These are phyloP conservation scores for Eimeria acervulina DNA, from an alignment of 169 alveolate species.

Conservation along the genomic window DNA sequence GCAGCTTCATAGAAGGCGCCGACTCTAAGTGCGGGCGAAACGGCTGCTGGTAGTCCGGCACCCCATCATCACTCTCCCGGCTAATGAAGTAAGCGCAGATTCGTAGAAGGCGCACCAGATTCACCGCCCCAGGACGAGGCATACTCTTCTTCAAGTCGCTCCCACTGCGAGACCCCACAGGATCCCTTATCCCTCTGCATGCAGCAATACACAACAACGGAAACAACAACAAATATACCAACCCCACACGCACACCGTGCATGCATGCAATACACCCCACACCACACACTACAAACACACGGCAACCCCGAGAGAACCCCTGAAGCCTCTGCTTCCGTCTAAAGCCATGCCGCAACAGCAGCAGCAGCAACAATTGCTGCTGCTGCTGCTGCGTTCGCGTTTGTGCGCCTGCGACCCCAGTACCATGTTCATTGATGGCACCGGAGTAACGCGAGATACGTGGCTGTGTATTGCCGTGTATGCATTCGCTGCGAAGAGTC, in stretches of 20 bases:
- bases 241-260: neutral
- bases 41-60: conserved; percentile 89
- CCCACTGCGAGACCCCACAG: neutral
- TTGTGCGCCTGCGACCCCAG: no score
- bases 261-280: no score
- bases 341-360: no score
- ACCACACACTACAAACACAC: neutral
- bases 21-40: conserved; percentile 51
- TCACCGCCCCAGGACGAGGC: conserved; percentile 85
- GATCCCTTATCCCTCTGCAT: conserved; percentile 36
- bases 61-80: conserved; percentile 89
- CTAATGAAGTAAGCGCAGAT: conserved; percentile 90
- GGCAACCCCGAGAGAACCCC: no score
- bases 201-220: neutral
- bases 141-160: neutral
- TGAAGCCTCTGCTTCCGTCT: no score
- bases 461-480: no score
- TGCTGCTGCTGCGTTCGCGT: neutral
- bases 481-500: no score
- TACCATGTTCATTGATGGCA: no score
- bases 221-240: neutral
- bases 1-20: conserved; percentile 61
- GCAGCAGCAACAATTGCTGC: no score
- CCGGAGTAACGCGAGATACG: no score
- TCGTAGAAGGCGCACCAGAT: conserved; percentile 88